Conservation (phyloP, 1,284 basidiomycete species). For the Marasmius oreades region DNA sequence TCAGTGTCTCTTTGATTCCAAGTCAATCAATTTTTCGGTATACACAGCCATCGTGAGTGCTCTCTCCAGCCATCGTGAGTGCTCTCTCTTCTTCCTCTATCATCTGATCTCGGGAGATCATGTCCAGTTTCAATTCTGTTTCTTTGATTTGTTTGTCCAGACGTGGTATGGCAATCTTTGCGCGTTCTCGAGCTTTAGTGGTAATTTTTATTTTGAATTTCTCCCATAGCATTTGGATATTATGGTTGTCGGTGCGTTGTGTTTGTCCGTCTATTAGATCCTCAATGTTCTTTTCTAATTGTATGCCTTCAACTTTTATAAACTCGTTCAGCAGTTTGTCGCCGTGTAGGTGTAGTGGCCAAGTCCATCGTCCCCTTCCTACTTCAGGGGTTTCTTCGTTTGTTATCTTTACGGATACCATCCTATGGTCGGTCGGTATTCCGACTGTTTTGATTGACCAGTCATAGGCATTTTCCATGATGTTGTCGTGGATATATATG, state of each 20-base stretch:
- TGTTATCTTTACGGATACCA: conserved; percentile 15
- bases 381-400: neutral
- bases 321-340: neutral
- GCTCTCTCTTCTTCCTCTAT: conserved; percentile 8
- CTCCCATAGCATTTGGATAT: conserved; percentile 7
- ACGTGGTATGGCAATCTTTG: conserved; percentile 4
- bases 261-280: no score
- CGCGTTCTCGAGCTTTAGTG: conserved; percentile 5
- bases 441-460: conserved; percentile 18
- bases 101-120: neutral
- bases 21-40: conserved; percentile 3
- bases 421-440: conserved; percentile 18
- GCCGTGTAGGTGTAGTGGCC: neutral
- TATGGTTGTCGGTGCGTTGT: neutral
- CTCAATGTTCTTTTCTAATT: neutral
- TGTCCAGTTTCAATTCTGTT: conserved; percentile 4
- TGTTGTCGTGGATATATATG: conserved; percentile 19
- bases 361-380: neutral
- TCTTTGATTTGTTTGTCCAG: conserved; percentile 10
- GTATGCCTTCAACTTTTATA: neutral
- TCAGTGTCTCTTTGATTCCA: conserved; percentile 8
- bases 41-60: neutral
- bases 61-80: neutral
- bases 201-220: conserved; percentile 4
- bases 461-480: conserved; percentile 1